Conservation (phyloP, 2,329 filamentous ascomycete genomes). For the Daldinia sp. region DNA sequence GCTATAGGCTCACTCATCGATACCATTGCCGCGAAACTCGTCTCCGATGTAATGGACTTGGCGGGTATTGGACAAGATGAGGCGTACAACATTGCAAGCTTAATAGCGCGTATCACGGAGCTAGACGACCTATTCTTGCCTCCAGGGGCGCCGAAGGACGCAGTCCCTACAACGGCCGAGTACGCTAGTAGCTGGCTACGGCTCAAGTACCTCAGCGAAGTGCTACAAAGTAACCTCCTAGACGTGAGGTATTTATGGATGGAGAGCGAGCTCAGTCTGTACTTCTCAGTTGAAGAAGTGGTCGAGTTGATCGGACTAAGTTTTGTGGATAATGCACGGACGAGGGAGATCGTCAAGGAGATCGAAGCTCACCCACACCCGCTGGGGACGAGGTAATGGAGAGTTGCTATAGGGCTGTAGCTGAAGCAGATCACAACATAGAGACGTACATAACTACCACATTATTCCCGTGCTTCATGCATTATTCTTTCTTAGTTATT, state of each 20-base stretch:
- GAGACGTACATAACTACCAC: not conserved
- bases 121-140: slow-evolving; percentile 68
- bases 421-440: not conserved
- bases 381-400: slow-evolving; percentile 14
- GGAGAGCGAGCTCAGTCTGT: slow-evolving; percentile 70
- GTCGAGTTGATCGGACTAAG: slow-evolving; percentile 69
- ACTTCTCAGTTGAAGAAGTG: slow-evolving; percentile 68
- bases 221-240: slow-evolving; percentile 71
- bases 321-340: slow-evolving; percentile 69
- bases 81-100: slow-evolving; percentile 66
- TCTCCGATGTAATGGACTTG: slow-evolving; percentile 69
- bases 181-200: slow-evolving; percentile 70
- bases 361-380: slow-evolving; percentile 63
- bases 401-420: not conserved
- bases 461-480: not conserved
- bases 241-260: slow-evolving; percentile 71
- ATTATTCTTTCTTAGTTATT: not conserved
- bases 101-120: slow-evolving; percentile 65
- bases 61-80: slow-evolving; percentile 69
- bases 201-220: slow-evolving; percentile 69
- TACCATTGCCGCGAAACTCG: slow-evolving; percentile 65
- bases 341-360: slow-evolving; percentile 65
- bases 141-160: slow-evolving; percentile 45
- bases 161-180: slow-evolving; percentile 64
- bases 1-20: slow-evolving; percentile 68